Conservation (phyloP, 345 rosid genomes). For the Aurinia saxatilis region DNA sequence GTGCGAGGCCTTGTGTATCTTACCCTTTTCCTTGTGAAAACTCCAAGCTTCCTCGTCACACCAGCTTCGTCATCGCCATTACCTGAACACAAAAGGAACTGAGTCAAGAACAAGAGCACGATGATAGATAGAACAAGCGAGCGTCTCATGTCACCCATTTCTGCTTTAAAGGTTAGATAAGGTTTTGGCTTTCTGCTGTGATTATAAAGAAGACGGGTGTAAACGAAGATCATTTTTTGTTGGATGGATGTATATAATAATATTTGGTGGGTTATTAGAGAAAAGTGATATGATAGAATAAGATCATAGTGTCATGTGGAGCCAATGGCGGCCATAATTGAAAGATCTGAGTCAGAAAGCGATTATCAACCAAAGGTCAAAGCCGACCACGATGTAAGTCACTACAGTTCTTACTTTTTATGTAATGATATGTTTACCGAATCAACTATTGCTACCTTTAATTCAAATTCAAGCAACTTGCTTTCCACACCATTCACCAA, state of each 20-base stretch:
- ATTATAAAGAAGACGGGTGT: constrained; percentile 1
- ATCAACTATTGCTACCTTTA: background rate
- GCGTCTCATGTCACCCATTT: constrained; percentile 17
- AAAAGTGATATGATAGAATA: background rate
- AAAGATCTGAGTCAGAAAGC: background rate
- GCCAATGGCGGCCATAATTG: background rate
- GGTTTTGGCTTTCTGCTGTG: background rate
- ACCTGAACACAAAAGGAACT: constrained; percentile 22
- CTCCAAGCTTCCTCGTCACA: constrained; percentile 23
- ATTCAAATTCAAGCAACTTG: background rate
- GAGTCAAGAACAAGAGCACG: constrained; percentile 15
- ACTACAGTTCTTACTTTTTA: background rate
- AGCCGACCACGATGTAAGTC: background rate
- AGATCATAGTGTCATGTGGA: background rate
- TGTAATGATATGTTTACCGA: background rate
- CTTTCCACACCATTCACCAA: constrained; percentile 1
- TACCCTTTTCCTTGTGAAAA: constrained; percentile 6
- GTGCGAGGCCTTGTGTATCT: background rate
- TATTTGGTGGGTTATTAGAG: background rate
- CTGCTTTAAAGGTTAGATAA: background rate
- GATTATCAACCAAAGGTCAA: background rate
- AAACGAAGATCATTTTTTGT: background rate
- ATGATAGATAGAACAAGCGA: constrained; percentile 2
- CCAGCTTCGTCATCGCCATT: background rate
- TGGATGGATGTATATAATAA: background rate